Conservation (phyloP, 2,329 filamentous ascomycete species). For the Neonectria magnoliae region DNA sequence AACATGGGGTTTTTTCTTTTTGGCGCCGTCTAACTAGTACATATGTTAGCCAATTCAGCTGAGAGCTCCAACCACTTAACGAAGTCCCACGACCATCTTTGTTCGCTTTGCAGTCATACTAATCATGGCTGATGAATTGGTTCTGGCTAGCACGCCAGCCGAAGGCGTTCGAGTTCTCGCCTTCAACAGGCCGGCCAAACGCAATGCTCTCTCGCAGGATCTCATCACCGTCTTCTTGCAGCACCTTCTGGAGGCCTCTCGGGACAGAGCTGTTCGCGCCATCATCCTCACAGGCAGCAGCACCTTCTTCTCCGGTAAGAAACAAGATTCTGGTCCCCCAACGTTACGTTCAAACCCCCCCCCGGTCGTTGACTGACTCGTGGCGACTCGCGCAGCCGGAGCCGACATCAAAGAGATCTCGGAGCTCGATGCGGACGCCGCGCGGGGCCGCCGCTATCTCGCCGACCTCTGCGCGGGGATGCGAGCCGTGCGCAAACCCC, state of each 20-base stretch:
- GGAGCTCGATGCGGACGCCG: conserved; percentile 44
- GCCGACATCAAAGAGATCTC: conserved; percentile 51
- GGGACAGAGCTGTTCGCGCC: conserved; percentile 44
- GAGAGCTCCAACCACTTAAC: too few species aligned
- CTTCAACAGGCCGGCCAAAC: conserved; percentile 63
- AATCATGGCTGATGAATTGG: conserved; percentile 25
- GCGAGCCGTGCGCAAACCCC: conserved; percentile 52
- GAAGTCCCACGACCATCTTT: neutral
- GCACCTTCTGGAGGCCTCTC: conserved; percentile 36
- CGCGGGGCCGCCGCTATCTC: conserved; percentile 47
- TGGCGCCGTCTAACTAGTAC: neutral
- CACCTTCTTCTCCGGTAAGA: conserved; percentile 49
- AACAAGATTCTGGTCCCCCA: neutral
- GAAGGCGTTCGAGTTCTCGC: conserved; percentile 57
- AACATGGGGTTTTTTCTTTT: neutral
- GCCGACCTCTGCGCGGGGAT: conserved; percentile 53
- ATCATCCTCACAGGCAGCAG: conserved; percentile 51
- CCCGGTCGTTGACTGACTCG: neutral
- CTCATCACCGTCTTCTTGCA: conserved; percentile 58
- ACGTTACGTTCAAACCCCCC: neutral
- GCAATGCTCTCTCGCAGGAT: conserved; percentile 65
- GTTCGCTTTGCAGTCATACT: neutral
- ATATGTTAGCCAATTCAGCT: neutral
- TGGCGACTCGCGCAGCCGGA: conserved; percentile 41
- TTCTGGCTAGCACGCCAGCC: conserved; percentile 42